Percentiles rank a stretch among this genome's conserved stretches.
Evolutionary conservation across 2,329 filamentous ascomycete species (phyloP).

Genomic region (Colletotrichum simmondsii): DNA sequence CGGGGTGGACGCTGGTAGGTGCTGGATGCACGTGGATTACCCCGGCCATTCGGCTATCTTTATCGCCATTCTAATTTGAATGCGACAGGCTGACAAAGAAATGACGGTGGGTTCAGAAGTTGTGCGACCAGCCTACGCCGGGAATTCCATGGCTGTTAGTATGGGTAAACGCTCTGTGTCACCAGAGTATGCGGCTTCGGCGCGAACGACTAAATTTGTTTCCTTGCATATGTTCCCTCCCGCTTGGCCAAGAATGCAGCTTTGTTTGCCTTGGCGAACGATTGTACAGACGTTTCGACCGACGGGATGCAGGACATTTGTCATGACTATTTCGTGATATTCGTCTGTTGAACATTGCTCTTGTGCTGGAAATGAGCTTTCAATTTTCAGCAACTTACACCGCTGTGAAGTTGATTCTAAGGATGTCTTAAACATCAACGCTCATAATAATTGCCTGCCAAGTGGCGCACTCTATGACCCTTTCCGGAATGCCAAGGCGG

Average conservation of each 20-base stretch:
- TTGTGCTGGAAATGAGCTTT: background rate
- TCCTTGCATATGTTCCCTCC: background rate
- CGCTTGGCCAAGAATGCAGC: background rate
- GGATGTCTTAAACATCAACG: background rate
- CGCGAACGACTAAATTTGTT: background rate
- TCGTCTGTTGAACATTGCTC: background rate
- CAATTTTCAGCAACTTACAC: background rate
- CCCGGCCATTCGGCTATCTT: conserved; percentile 32
- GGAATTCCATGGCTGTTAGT: background rate
- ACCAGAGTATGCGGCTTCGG: background rate
- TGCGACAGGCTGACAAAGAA: conserved; percentile 24
- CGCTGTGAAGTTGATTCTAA: background rate
- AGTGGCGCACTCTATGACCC: background rate
- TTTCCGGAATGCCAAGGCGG: conserved; percentile 23
- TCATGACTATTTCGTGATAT: background rate
- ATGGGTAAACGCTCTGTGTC: background rate
- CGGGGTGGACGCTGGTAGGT: background rate
- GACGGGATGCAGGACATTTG: background rate
- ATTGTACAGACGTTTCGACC: background rate
- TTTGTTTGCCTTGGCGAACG: background rate
- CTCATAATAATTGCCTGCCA: background rate
- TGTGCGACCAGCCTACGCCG: background rate
- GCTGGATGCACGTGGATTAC: conserved; percentile 27
- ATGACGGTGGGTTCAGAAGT: background rate
- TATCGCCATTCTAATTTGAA: conserved; percentile 26